Conservation (phyloP, 2,329 filamentous ascomycete species). For the Pseudogymnoascus sp. region DNA sequence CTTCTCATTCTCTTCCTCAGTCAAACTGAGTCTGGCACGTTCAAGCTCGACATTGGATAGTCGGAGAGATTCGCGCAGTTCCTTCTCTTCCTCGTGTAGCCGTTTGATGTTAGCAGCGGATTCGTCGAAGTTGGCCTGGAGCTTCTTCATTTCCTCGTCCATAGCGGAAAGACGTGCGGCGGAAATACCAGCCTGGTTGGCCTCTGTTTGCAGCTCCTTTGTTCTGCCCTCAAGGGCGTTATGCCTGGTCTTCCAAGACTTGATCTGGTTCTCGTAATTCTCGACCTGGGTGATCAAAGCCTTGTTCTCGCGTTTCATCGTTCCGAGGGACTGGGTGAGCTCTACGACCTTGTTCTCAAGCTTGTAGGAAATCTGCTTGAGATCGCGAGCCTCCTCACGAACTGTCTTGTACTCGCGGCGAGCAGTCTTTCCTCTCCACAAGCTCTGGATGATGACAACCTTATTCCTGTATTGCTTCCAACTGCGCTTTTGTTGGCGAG, state of each 20-base stretch:
- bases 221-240: constrained; percentile 82
- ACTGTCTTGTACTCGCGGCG: constrained; percentile 81
- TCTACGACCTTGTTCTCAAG: constrained; percentile 99
- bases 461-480: constrained; percentile 90
- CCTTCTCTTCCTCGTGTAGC: constrained; percentile 88
- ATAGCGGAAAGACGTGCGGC: constrained; percentile 83
- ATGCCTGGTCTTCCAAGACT: constrained; percentile 89
- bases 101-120: constrained; percentile 85
- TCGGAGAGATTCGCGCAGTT: constrained; percentile 75
- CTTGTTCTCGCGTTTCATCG: constrained; percentile 94
- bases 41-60: constrained; percentile 76
- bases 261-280: constrained; percentile 92
- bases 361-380: constrained; percentile 99
- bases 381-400: constrained; percentile 91
- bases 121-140: constrained; percentile 85
- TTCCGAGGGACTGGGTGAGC: constrained; percentile 85
- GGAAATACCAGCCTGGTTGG: constrained; percentile 94
- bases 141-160: constrained; percentile 91
- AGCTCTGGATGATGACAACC: constrained; percentile 79
- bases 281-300: constrained; percentile 79
- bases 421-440: constrained; percentile 83
- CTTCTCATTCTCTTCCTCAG: constrained; percentile 78
- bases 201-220: constrained; percentile 91
- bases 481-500: constrained; percentile 65
- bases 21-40: constrained; percentile 65